These are phyloP conservation scores for Lactarius quietus DNA, from an alignment of 768 basidiomycete species.

Conservation along the genomic window DNA sequence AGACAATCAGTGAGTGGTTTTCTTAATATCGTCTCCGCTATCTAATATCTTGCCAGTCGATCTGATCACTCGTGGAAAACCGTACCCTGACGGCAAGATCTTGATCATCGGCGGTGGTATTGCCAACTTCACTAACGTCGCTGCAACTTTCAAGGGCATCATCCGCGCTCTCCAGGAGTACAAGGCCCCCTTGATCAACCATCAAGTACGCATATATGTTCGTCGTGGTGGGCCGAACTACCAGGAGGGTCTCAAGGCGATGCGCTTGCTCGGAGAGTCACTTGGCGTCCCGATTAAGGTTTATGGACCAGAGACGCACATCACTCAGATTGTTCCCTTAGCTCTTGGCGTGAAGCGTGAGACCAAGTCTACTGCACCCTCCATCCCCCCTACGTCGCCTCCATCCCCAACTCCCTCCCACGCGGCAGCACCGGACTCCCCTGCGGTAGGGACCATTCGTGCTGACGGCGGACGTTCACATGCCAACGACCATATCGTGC, in stretches of 20 bases:
- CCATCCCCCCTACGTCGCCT: constrained; percentile 48
- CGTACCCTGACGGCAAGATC: constrained; percentile 87
- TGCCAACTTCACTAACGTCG: constrained; percentile 99
- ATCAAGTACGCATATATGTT: constrained; percentile 92
- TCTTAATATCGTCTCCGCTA: background rate
- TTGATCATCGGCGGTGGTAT: constrained; percentile 99
- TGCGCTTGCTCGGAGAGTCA: constrained; percentile 94
- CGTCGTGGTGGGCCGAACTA: constrained; percentile 99
- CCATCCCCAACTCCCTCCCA: constrained; percentile 42
- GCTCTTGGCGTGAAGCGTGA: constrained; percentile 83
- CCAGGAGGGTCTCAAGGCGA: constrained; percentile 97
- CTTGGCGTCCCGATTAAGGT: constrained; percentile 97
- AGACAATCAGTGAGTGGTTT: constrained; percentile 78
- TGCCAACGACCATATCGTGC: constrained; percentile 84
- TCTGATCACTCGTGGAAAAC: constrained; percentile 86
- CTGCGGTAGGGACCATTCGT: constrained; percentile 66
- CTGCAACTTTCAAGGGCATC: constrained; percentile 99
- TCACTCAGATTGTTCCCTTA: constrained; percentile 97
- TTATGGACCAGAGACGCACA: constrained; percentile 97
- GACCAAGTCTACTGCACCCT: constrained; percentile 35
- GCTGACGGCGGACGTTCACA: constrained; percentile 79
- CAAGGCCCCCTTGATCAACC: constrained; percentile 77
- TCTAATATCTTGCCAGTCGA: constrained; percentile 55
- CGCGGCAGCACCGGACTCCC: constrained; percentile 34
- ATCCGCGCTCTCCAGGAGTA: constrained; percentile 94